Percentiles rank a stretch among this genome's conserved stretches.
Evolutionary conservation across 2,329 filamentous ascomycete species (phyloP).

Genomic region (Ophiocordyceps australis): DNA sequence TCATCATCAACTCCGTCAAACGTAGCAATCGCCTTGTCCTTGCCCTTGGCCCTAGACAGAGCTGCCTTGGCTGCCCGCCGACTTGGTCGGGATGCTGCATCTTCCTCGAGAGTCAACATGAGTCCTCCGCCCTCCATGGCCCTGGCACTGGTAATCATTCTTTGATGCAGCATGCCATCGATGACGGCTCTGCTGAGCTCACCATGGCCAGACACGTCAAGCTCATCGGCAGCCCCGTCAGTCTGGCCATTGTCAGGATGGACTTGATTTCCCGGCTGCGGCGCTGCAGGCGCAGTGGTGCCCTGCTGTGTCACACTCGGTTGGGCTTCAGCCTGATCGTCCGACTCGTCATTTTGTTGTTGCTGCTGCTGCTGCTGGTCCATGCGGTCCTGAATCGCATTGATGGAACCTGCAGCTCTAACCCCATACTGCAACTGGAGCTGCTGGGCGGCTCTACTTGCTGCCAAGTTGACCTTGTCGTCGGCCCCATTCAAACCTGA

Average conservation of each 20-base stretch:
- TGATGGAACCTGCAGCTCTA: constrained; percentile 48
- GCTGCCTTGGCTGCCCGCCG: constrained; percentile 22
- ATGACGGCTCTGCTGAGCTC: constrained; percentile 44
- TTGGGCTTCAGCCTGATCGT: constrained; percentile 11
- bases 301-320: constrained; percentile 3
- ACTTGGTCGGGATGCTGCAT: too few relatives aligned
- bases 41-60: constrained; percentile 4
- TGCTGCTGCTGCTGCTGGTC: constrained; percentile 13
- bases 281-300: constrained; percentile 11
- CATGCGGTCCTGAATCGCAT: constrained; percentile 33
- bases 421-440: constrained; percentile 42
- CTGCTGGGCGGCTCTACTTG: constrained; percentile 35
- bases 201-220: constrained; percentile 29
- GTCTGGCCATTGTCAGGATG: constrained; percentile 49
- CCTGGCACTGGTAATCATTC: constrained; percentile 46
- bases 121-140: constrained; percentile 58
- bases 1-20: constrained; percentile 47
- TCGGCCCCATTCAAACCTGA: constrained; percentile 14
- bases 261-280: too few relatives aligned
- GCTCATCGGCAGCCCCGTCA: constrained; percentile 45
- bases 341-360: constrained; percentile 9
- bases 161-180: constrained; percentile 49
- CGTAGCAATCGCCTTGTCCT: constrained; percentile 20
- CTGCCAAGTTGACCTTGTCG: constrained; percentile 22
- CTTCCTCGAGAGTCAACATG: constrained; percentile 52